phyloP scores from a whole-genome alignment of 257 asterid genomes.

The Fraxinus anomala region DNA sequence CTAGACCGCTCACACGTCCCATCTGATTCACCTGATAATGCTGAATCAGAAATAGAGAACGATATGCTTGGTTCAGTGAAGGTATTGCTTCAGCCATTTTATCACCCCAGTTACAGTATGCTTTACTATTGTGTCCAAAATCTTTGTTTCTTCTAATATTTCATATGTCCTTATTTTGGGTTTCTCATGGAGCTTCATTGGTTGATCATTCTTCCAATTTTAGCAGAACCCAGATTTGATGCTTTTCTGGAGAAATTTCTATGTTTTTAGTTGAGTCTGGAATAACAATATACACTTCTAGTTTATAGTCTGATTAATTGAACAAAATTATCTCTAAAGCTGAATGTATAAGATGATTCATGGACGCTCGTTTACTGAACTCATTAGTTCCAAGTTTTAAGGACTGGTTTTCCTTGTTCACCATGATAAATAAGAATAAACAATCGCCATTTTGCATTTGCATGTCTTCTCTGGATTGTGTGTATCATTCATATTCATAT shows the following conservation, averaged over 20 bases:
- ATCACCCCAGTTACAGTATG: constrained; percentile 1
- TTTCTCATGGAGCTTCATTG: not conserved
- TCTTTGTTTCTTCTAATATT: not conserved
- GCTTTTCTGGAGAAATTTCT: not conserved
- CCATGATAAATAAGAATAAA: not conserved
- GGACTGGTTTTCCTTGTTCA: not conserved
- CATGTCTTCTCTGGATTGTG: not conserved
- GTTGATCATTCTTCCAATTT: not conserved
- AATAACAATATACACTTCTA: not conserved
- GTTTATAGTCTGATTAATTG: not conserved
- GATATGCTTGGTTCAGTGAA: constrained; percentile 97
- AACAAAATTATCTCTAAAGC: not conserved
- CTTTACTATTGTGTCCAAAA: not conserved
- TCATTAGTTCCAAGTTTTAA: not conserved
- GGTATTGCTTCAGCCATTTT: constrained; percentile 45
- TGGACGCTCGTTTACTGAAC: not conserved
- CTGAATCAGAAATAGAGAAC: constrained; percentile 69
- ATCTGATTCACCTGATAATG: constrained; percentile 72
- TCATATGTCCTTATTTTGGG: not conserved
- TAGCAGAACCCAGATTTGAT: constrained; percentile 4
- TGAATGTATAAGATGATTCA: not conserved
- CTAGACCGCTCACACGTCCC: constrained; percentile 82
- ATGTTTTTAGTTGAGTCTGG: not conserved
- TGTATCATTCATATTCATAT: not conserved
- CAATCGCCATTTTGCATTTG: not conserved